phyloP scores from a whole-genome alignment of 495 filamentous ascomycete genomes.

The Chaetomium cochliodes region DNA sequence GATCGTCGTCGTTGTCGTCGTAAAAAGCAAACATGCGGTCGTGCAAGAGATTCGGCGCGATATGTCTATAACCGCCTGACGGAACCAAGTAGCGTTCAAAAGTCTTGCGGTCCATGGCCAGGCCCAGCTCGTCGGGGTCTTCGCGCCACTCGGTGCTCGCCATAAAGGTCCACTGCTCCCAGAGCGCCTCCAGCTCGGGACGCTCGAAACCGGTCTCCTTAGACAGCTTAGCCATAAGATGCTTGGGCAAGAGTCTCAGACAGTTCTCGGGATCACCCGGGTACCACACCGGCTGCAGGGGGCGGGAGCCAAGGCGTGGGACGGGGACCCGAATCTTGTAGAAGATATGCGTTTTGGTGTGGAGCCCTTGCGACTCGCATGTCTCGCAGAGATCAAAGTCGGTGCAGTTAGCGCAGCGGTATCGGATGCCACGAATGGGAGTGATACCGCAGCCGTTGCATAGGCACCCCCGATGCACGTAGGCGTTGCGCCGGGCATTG shows the following conservation, averaged over 20 bases:
- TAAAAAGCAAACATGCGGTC: slow-evolving; percentile 97
- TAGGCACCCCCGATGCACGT: slow-evolving; percentile 88
- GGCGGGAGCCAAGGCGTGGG: slow-evolving; percentile 48
- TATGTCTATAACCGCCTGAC: slow-evolving; percentile 68
- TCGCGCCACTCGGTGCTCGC: slow-evolving; percentile 81
- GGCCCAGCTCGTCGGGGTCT: slow-evolving; percentile 70
- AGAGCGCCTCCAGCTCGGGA: slow-evolving; percentile 84
- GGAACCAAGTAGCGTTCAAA: slow-evolving; percentile 90
- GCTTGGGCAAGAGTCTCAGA: slow-evolving; percentile 59
- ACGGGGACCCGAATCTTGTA: slow-evolving; percentile 69
- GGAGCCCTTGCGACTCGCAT: slow-evolving; percentile 80
- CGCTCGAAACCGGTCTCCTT: slow-evolving; percentile 74
- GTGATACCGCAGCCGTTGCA: slow-evolving; percentile 84
- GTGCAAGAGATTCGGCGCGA: slow-evolving; percentile 83
- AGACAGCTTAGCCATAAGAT: slow-evolving; percentile 62
- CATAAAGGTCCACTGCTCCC: slow-evolving; percentile 93
- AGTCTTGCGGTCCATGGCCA: slow-evolving; percentile 86
- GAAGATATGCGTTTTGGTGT: slow-evolving; percentile 91
- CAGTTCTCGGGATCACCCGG: slow-evolving; percentile 75
- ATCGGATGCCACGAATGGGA: slow-evolving; percentile 88
- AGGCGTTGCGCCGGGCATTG: slow-evolving; percentile 76
- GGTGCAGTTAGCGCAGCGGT: slow-evolving; percentile 86
- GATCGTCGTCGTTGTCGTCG: slow-evolving; percentile 79
- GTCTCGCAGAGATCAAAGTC: slow-evolving; percentile 90
- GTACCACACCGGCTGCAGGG: slow-evolving; percentile 81